phyloP scores from a whole-genome alignment of 2,329 filamentous ascomycete genomes.

The Cercospora citrullina region DNA sequence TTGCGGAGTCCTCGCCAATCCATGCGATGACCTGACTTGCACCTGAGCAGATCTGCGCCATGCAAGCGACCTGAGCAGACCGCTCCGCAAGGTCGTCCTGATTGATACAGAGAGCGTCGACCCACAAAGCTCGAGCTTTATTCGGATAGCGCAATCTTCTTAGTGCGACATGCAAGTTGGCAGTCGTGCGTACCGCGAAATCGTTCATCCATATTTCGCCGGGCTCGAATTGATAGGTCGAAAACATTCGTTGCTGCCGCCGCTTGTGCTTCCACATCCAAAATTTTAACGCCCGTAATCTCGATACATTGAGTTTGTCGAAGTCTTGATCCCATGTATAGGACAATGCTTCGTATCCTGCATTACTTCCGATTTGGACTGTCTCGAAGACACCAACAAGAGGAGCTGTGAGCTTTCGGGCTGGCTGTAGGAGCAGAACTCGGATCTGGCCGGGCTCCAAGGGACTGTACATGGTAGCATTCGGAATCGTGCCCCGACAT shows the following conservation, averaged over 20 bases:
- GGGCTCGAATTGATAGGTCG: neutral
- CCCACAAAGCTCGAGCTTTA: neutral
- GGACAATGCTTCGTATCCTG: neutral
- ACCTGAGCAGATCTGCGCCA: neutral
- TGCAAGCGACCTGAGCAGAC: neutral
- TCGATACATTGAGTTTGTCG: too few species aligned
- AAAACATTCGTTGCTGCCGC: too few species aligned
- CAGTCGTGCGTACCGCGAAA: neutral
- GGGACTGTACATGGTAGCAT: neutral
- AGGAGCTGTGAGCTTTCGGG: neutral
- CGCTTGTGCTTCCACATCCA: too few species aligned
- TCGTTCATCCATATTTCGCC: neutral
- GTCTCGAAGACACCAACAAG: neutral
- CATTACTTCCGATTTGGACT: neutral
- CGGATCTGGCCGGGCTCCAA: neutral
- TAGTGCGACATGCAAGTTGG: neutral
- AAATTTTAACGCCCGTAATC: too few species aligned
- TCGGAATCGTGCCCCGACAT: accelerated
- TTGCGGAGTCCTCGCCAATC: neutral
- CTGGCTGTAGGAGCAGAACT: neutral
- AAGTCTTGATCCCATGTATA: neutral
- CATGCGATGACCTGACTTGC: neutral
- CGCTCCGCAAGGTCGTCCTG: neutral
- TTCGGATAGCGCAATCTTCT: neutral
- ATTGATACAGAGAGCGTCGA: neutral